These are phyloP conservation scores for Serendipita sp. DNA, from an alignment of 768 basidiomycete species.

Conservation along the genomic window DNA sequence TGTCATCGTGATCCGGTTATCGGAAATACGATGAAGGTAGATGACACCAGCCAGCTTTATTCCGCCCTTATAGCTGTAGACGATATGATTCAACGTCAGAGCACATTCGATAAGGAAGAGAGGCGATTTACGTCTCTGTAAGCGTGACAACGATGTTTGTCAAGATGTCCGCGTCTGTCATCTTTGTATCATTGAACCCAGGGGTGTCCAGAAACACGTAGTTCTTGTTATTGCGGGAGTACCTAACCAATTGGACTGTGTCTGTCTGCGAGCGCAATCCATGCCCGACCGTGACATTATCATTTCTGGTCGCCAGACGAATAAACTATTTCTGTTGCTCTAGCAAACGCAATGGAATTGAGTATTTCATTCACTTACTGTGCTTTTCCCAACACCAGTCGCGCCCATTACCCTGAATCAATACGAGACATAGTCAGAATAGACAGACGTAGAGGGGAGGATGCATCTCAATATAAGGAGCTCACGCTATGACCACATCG, in stretches of 20 bases:
- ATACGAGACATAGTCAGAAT: not conserved
- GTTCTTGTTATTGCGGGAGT: not conserved
- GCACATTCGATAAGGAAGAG: not conserved
- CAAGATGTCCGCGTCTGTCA: constrained; percentile 17
- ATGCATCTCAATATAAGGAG: not conserved
- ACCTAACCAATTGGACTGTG: constrained; percentile 4
- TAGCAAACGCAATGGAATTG: not conserved
- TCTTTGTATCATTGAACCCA: constrained; percentile 15
- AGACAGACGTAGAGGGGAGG: no score
- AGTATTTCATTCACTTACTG: constrained; percentile 12
- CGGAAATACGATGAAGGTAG: constrained; percentile 27
- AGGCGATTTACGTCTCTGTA: not conserved
- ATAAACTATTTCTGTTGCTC: not conserved
- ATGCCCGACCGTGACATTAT: constrained; percentile 15
- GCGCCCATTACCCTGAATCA: constrained; percentile 19
- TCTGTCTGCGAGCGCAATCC: constrained; percentile 12
- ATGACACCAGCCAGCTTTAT: constrained; percentile 23
- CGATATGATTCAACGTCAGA: not conserved
- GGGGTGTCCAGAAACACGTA: constrained; percentile 10
- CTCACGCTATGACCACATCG: not conserved
- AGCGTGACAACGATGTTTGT: constrained; percentile 14
- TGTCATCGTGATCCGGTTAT: constrained; percentile 24
- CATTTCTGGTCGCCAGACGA: constrained; percentile 12
- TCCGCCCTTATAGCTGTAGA: constrained; percentile 17
- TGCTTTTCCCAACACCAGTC: constrained; percentile 20